These are phyloP conservation scores for Nannochloris sp. DNA, from an alignment of 139 green algal genomes.

Conservation along the genomic window DNA sequence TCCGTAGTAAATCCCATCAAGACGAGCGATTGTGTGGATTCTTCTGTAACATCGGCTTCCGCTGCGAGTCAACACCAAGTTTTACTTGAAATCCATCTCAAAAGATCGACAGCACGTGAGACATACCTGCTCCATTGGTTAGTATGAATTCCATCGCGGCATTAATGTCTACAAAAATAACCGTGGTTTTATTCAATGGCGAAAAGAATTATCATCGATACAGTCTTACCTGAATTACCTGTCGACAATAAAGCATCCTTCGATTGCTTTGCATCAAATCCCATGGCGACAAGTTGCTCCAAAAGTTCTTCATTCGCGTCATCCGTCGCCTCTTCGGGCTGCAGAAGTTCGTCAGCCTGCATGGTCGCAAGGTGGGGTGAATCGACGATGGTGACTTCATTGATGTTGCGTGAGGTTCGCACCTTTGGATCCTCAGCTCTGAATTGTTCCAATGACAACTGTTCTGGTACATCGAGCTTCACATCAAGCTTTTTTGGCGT, in stretches of 20 bases:
- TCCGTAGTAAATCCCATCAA: constrained; percentile 6
- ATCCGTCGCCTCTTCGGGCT: constrained; percentile 50
- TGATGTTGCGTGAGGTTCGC: not conserved
- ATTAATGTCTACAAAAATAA: constrained; percentile 37
- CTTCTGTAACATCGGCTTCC: constrained; percentile 6
- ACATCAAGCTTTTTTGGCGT: constrained; percentile 82
- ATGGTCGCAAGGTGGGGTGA: not conserved
- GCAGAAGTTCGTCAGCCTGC: constrained; percentile 63
- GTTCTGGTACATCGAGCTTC: constrained; percentile 70
- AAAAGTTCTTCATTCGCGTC: constrained; percentile 35
- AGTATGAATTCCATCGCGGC: constrained; percentile 87
- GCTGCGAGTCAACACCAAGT: not conserved
- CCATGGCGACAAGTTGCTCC: constrained; percentile 66
- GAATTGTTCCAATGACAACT: constrained; percentile 71
- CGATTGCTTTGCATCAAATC: constrained; percentile 74
- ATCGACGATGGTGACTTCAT: not conserved
- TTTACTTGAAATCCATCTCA: not conserved
- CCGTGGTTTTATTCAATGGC: no score
- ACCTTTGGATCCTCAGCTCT: constrained; percentile 31
- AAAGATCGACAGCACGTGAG: not conserved
- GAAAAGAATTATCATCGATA: not conserved
- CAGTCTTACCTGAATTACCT: constrained; percentile 15
- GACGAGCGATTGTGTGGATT: not conserved
- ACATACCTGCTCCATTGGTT: constrained; percentile 39
- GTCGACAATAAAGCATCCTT: constrained; percentile 63